Percentiles rank a stretch among this genome's conserved stretches.
These are phyloP conservation scores for Xylaria sp. DNA, from an alignment of 2,329 filamentous ascomycete genomes.

Conservation along the genomic window DNA sequence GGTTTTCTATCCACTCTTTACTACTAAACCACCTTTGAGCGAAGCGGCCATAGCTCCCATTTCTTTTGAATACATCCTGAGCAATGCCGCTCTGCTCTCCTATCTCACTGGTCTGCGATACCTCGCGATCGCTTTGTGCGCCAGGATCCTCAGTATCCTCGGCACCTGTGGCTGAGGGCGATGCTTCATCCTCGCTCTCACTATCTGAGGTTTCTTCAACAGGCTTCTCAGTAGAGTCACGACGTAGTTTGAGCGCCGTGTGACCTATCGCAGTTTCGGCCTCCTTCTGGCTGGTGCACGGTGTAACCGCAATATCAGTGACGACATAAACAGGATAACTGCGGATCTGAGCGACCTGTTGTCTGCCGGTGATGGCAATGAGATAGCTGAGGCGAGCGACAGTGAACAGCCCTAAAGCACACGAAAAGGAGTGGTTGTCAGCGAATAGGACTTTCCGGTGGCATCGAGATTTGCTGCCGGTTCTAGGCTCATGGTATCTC, in stretches of 20 bases:
- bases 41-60: constrained; percentile 88
- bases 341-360: constrained; percentile 88
- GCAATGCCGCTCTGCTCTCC: constrained; percentile 71
- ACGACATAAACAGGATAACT: constrained; percentile 86
- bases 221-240: constrained; percentile 42
- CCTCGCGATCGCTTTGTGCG: constrained; percentile 44
- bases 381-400: constrained; percentile 85
- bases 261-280: constrained; percentile 76
- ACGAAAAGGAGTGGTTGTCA: constrained; percentile 18
- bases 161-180: constrained; percentile 49
- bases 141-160: constrained; percentile 48
- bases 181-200: constrained; percentile 61
- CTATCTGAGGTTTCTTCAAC: constrained; percentile 52
- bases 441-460: constrained; percentile 15
- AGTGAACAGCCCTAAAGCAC: constrained; percentile 76
- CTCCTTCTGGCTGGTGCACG: constrained; percentile 78
- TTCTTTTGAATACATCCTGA: constrained; percentile 86
- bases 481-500: neutral
- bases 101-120: constrained; percentile 32
- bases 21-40: constrained; percentile 91
- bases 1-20: constrained; percentile 80
- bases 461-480: neutral
- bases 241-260: constrained; percentile 60
- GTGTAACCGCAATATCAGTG: constrained; percentile 90
- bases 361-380: constrained; percentile 83